Conservation (phyloP, 352 stramenopile species). For the Pythium phragmiticola region DNA sequence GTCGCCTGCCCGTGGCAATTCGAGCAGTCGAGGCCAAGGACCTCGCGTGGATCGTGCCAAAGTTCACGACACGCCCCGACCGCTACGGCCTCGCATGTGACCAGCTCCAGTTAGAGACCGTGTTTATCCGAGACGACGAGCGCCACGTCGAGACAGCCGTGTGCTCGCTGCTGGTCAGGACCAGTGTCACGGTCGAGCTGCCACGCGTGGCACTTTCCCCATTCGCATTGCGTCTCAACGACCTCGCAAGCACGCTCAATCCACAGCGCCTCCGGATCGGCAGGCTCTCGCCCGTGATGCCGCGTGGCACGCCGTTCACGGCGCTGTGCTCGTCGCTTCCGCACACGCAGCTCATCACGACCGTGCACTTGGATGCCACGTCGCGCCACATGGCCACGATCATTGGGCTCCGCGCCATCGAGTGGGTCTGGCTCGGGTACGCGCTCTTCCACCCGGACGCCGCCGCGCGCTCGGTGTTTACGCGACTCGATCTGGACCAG, state of each 20-base stretch:
- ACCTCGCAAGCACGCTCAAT: not conserved
- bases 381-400: not conserved
- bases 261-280: not conserved
- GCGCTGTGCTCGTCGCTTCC: not conserved
- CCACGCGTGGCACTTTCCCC: not conserved
- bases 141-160: not conserved
- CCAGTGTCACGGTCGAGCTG: not conserved
- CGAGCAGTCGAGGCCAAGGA: not conserved
- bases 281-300: not conserved
- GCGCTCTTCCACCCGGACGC: conserved; percentile 10
- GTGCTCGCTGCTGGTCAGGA: not conserved
- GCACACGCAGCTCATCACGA: not conserved
- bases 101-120: not conserved
- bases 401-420: not conserved
- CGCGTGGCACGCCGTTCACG: not conserved
- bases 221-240: not conserved
- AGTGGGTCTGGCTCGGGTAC: conserved; percentile 13
- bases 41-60: conserved; percentile 5
- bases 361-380: not conserved
- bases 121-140: conserved; percentile 1
- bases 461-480: not conserved
- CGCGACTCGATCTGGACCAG: conserved; percentile 5
- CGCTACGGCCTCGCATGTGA: not conserved
- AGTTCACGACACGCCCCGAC: not conserved
- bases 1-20: not conserved